phyloP scores from a whole-genome alignment of 1,284 basidiomycete species.

The Rhizopogon parksii region DNA sequence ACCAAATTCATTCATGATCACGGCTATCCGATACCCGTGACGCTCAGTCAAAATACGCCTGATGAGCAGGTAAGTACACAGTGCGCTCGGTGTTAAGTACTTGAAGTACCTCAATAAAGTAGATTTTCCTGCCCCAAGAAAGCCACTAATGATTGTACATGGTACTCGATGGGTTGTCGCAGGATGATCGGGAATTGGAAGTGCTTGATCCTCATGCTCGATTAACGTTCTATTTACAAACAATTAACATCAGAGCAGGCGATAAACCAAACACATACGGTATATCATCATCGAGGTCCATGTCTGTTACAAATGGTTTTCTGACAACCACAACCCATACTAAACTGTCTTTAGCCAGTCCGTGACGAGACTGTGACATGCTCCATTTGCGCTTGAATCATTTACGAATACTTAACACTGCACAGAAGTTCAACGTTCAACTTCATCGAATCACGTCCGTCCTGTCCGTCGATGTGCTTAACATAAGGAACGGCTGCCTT shows the following conservation, averaged over 20 bases:
- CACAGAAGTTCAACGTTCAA: too few species aligned
- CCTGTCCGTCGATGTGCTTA: too few species aligned
- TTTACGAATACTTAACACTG: too few species aligned
- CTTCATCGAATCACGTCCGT: too few species aligned
- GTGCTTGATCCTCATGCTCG: slow-evolving; percentile 25
- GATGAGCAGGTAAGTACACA: background rate
- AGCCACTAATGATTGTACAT: slow-evolving; percentile 86
- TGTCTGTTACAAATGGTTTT: background rate
- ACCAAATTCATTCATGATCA: slow-evolving; percentile 95
- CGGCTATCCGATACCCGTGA: slow-evolving; percentile 91
- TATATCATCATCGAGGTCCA: slow-evolving; percentile 38
- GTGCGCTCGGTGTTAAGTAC: background rate
- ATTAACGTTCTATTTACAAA: slow-evolving; percentile 34
- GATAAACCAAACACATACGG: slow-evolving; percentile 34
- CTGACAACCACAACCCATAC: too few species aligned
- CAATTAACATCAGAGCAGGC: background rate
- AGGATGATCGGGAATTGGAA: background rate
- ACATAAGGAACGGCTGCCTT: too few species aligned
- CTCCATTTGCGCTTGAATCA: too few species aligned
- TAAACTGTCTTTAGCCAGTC: too few species aligned
- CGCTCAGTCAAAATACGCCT: slow-evolving; percentile 85
- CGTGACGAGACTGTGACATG: too few species aligned
- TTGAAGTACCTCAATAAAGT: slow-evolving; percentile 66
- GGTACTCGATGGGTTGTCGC: slow-evolving; percentile 47
- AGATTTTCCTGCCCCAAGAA: slow-evolving; percentile 87